Percentiles rank a stretch among this genome's conserved stretches.
Conservation (phyloP, 306 rosid species). For the Vicia sativa region DNA sequence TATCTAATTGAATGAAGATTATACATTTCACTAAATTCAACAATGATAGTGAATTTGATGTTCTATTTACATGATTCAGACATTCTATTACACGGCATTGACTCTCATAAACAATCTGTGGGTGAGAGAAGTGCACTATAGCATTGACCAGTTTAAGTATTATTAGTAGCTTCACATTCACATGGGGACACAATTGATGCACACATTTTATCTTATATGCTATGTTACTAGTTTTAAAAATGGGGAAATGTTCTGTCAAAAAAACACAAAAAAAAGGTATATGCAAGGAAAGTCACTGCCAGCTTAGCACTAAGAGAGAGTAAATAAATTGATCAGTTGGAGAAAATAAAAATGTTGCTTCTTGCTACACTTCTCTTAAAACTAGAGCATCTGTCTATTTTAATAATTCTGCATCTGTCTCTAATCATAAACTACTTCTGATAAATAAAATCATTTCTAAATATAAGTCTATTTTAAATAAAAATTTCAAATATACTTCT, state of each 20-base stretch:
- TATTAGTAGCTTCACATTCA: constrained; percentile 32
- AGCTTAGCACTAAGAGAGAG: neutral
- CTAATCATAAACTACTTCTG: neutral
- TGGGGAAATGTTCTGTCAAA: neutral
- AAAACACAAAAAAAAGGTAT: neutral
- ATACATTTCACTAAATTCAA: constrained; percentile 21
- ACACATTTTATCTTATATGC: neutral
- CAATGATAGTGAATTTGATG: constrained; percentile 24
- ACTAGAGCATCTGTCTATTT: neutral
- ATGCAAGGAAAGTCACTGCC: constrained; percentile 3
- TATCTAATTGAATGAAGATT: neutral
- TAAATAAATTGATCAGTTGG: neutral
- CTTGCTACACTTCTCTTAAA: neutral
- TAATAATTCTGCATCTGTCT: neutral
- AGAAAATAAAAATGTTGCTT: neutral
- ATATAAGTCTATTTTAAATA: neutral
- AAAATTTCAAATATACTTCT: no score
- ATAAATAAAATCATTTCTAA: no score
- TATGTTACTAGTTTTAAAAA: constrained; percentile 13
- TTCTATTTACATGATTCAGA: constrained; percentile 34
- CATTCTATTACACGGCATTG: constrained; percentile 40
- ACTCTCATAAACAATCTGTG: constrained; percentile 24
- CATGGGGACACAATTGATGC: constrained; percentile 33
- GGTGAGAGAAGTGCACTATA: constrained; percentile 6
- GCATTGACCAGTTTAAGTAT: constrained; percentile 12